A percentile compares a stretch with the other conserved stretches of the same genome.
phyloP scores from a whole-genome alignment of 345 rosid species.

The Capsella bursapastoris region DNA sequence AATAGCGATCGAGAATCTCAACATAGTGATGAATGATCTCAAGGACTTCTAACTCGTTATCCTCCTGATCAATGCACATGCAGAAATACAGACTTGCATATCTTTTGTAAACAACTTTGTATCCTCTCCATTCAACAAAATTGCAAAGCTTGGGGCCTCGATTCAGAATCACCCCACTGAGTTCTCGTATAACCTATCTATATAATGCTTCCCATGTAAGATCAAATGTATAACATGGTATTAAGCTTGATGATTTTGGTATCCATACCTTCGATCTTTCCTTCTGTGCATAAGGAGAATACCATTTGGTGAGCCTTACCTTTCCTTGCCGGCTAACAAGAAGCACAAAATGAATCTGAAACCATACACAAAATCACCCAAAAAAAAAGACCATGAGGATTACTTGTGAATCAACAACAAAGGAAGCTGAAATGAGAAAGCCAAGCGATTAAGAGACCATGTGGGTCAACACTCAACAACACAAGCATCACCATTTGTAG shows the following conservation, averaged over 20 bases:
- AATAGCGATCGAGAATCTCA: slow-evolving; percentile 92
- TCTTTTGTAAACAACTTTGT: slow-evolving; percentile 91
- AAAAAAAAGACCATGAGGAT: no score
- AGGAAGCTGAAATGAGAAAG: no score
- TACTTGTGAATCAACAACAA: no score
- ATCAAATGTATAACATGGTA: neutral
- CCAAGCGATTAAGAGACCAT: no score
- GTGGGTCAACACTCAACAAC: no score
- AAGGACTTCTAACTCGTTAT: slow-evolving; percentile 87
- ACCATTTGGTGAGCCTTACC: slow-evolving; percentile 97
- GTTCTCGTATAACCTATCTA: slow-evolving; percentile 82
- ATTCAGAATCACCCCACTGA: slow-evolving; percentile 77
- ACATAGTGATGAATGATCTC: slow-evolving; percentile 95
- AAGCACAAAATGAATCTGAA: slow-evolving; percentile 63
- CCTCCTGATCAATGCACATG: slow-evolving; percentile 93
- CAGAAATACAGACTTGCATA: slow-evolving; percentile 98
- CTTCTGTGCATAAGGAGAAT: slow-evolving; percentile 94
- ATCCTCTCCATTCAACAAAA: slow-evolving; percentile 93
- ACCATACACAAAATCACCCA: neutral
- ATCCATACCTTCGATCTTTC: slow-evolving; percentile 55
- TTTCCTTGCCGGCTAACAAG: slow-evolving; percentile 99
- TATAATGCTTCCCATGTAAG: neutral
- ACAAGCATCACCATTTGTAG: no score
- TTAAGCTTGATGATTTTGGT: neutral
- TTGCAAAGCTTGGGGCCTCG: slow-evolving; percentile 97